Percentiles rank a stretch among this genome's conserved stretches.
These are phyloP conservation scores for Penicillium sp. DNA, from an alignment of 2,329 filamentous ascomycete species.

Conservation along the genomic window DNA sequence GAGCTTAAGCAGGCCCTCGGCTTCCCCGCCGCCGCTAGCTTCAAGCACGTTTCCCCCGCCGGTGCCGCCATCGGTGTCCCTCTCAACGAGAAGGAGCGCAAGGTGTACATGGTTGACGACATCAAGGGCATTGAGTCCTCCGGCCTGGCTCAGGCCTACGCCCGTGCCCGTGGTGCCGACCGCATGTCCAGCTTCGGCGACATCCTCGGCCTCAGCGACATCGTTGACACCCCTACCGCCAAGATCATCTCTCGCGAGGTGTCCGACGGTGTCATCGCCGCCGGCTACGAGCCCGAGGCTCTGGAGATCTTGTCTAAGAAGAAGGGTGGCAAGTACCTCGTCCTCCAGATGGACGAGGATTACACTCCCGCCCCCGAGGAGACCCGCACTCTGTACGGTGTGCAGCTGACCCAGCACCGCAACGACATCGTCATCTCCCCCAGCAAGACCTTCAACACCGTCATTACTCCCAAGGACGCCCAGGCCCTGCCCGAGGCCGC, in stretches of 20 bases:
- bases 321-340: conserved; percentile 95
- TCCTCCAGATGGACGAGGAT: conserved; percentile 88
- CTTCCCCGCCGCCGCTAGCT: conserved; percentile 88
- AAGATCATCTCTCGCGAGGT: conserved; percentile 98
- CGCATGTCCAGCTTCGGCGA: conserved; percentile 99
- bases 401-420: conserved; percentile 84
- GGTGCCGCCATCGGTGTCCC: conserved; percentile 92
- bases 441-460: conserved; percentile 73
- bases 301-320: conserved; percentile 94
- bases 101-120: conserved; percentile 98
- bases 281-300: conserved; percentile 79
- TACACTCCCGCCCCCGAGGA: conserved; percentile 75
- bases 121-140: conserved; percentile 86
- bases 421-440: conserved; percentile 88
- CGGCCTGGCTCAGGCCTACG: conserved; percentile 87
- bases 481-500: conserved; percentile 72
- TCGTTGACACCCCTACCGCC: conserved; percentile 87
- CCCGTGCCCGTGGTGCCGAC: conserved; percentile 90
- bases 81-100: conserved; percentile 81
- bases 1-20: conserved; percentile 87
- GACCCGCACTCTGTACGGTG: conserved; percentile 83
- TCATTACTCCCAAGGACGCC: conserved; percentile 82
- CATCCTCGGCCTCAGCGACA: conserved; percentile 86
- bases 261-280: conserved; percentile 92
- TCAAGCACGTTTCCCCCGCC: conserved; percentile 98